Conservation (phyloP, 192 early-diverging fungal genomes). For the Lobosporangium transversale region DNA sequence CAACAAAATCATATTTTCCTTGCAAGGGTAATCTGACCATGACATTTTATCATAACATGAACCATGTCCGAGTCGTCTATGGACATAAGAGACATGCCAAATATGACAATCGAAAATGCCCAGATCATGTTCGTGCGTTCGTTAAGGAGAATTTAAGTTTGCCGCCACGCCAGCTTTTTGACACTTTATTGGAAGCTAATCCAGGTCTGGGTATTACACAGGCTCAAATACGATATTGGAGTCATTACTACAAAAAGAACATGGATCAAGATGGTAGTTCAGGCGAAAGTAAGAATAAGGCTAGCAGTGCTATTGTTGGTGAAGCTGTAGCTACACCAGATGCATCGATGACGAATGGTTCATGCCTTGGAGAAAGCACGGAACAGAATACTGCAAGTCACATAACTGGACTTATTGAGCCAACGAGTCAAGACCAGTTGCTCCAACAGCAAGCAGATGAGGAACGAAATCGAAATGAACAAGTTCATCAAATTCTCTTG, state of each 20-base stretch:
- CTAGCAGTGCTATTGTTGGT: constrained; percentile 1
- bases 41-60: constrained; percentile 46
- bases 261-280: constrained; percentile 14
- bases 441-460: constrained; percentile 6
- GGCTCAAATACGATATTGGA: constrained; percentile 51
- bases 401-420: not conserved
- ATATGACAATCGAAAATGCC: constrained; percentile 51
- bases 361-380: not conserved
- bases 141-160: constrained; percentile 39
- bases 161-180: constrained; percentile 33
- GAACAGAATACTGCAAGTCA: constrained; percentile 3
- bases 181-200: constrained; percentile 17
- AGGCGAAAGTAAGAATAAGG: not conserved
- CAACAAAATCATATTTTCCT: constrained; percentile 47
- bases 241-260: constrained; percentile 43
- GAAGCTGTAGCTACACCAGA: not conserved
- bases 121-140: constrained; percentile 41
- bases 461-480: constrained; percentile 12
- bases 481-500: constrained; percentile 19
- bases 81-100: constrained; percentile 42
- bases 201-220: constrained; percentile 36
- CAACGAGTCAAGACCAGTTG: constrained; percentile 1
- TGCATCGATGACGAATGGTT: not conserved
- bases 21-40: constrained; percentile 52
- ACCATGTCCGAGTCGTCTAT: constrained; percentile 47